Evolutionary conservation across 306 rosid genomes (phyloP).

Genomic region (Lagenaria siceraria): DNA sequence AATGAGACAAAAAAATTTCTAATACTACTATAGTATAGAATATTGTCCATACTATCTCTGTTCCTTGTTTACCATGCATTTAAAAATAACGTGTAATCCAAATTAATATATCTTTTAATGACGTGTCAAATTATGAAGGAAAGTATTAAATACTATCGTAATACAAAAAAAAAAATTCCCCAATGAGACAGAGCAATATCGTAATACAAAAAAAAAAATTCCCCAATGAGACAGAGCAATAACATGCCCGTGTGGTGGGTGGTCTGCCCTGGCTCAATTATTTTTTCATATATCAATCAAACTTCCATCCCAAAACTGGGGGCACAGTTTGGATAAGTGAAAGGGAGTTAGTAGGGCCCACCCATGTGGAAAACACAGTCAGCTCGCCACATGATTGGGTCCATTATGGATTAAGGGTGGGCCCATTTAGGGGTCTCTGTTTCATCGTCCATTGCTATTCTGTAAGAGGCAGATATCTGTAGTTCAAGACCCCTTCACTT

Average conservation of each 20-base stretch:
- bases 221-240: neutral
- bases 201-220: no score
- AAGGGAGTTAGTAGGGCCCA: neutral
- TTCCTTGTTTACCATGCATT: no score
- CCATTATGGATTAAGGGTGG: neutral
- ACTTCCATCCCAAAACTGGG: neutral
- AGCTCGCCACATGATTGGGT: neutral
- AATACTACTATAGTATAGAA: no score
- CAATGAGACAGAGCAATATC: no score
- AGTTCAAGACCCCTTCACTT: neutral
- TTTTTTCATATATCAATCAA: neutral
- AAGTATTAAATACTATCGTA: no score
- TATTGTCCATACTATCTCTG: no score
- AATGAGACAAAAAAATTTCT: neutral
- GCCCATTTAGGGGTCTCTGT: neutral
- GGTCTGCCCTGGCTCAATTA: neutral
- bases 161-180: no score
- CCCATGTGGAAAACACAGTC: conserved; percentile 4
- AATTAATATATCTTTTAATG: no score
- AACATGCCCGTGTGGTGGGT: neutral
- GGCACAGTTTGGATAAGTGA: conserved; percentile 5
- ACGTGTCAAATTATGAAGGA: no score
- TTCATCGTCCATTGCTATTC: neutral
- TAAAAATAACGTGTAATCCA: no score
- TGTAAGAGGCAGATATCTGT: neutral